Base-by-base conservation (phyloP, 164 flowering plant genomes). In the Akebia trifoliata region DNA sequence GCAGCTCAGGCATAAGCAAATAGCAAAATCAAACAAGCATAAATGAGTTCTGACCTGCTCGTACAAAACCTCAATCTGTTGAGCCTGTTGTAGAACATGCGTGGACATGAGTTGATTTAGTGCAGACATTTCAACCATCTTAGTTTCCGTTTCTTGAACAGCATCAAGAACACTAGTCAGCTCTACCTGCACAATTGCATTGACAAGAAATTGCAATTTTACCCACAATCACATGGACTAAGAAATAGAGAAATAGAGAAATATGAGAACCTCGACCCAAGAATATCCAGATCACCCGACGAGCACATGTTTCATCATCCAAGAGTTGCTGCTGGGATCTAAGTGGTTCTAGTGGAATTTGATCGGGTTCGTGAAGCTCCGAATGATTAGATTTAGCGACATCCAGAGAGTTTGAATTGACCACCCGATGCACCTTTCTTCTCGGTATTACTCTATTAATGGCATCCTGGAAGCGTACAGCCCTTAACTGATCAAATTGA, bases 81-180 rank as follows among this genome's bases (percentile, higher is more conserved):
- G 87, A 22, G 91, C 86, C 72, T 94, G 99, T 57, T 90, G 95
- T 59, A 86, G 77, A 72, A 94, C 84, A 66, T 90, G 95, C 4
- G 99, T 90, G 40, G 97, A 79, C 90, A 90, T 83, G 21, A 94
- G 86, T 68, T 90, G 97, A 76, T 90, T 94, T 66, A 90, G 50
- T 40, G 99, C 99, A 48, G 99, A 90, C 93, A 90, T 83, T 68
- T 94, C 99, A 28, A 94, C 85, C 95, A 90, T 88, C 74, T 86
- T 88, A 20, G 91, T 84, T 74, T 94, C 97, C 40, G 97, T 86
- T 76, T 83, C 81, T 70, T 82, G 89, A 68, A 74, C 96, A 32
- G 93, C 82, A 70, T 87, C 96, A 49, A 93, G 73, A 64, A 87
- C 87, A 72, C 69, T 72, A 35, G 81, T 70, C 63, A 92, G 73